phyloP scores from a whole-genome alignment of 192 early-diverging fungal genomes.

The Coemansia sp. region DNA sequence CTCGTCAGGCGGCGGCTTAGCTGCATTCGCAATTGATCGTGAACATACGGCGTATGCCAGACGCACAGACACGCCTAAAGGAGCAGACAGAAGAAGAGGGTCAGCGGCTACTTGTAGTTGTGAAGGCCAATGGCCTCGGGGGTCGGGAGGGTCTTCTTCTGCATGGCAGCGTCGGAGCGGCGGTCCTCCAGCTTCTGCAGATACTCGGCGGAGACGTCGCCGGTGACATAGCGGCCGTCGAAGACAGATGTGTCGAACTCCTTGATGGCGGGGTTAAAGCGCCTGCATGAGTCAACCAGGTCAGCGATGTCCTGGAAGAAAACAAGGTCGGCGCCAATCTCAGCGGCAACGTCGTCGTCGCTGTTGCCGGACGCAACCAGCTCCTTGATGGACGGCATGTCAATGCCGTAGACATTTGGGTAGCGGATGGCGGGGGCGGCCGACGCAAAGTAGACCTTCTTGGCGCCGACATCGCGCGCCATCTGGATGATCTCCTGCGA shows the following conservation, averaged over 20 bases:
- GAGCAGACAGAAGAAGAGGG: background rate
- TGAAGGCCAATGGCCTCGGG: constrained; percentile 54
- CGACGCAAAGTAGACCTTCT: constrained; percentile 99
- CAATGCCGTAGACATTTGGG: constrained; percentile 99
- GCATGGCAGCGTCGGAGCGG: constrained; percentile 49
- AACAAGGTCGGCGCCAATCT: constrained; percentile 92
- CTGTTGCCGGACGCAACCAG: constrained; percentile 81
- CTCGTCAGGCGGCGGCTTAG: no score
- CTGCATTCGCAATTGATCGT: background rate
- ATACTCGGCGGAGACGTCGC: constrained; percentile 70
- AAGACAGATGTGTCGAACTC: constrained; percentile 97
- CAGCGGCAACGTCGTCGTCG: constrained; percentile 83
- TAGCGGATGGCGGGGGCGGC: constrained; percentile 94
- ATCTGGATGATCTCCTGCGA: constrained; percentile 99
- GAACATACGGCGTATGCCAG: background rate
- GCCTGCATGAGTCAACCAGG: constrained; percentile 77
- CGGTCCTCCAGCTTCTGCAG: constrained; percentile 56
- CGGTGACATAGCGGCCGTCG: constrained; percentile 91
- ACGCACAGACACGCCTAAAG: background rate
- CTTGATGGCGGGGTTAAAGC: constrained; percentile 82
- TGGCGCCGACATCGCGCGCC: constrained; percentile 97
- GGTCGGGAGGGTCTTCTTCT: constrained; percentile 22
- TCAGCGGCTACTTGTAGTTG: constrained; percentile 41
- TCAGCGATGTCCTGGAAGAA: constrained; percentile 92
- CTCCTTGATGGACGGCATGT: constrained; percentile 95